phyloP scores from a whole-genome alignment of 192 early-diverging fungal genomes.

The Coemansia sp. region DNA sequence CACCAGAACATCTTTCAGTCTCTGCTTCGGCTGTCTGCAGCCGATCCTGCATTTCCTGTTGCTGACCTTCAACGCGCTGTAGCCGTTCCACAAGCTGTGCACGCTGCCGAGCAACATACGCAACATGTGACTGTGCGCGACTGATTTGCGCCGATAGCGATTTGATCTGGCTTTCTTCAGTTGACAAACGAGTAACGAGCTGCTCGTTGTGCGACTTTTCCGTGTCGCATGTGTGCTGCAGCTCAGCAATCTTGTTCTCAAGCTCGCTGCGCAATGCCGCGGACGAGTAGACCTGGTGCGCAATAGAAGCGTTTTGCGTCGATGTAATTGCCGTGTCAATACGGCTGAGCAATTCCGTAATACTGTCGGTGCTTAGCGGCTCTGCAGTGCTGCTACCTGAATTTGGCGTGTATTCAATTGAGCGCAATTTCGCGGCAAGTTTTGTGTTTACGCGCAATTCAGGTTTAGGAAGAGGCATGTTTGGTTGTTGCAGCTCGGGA shows the following conservation, averaged over 20 bases:
- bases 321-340: constrained; percentile 26
- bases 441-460: constrained; percentile 18
- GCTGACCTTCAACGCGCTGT: constrained; percentile 18
- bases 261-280: constrained; percentile 18
- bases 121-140: constrained; percentile 25
- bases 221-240: constrained; percentile 17
- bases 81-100: constrained; percentile 33
- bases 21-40: constrained; percentile 13
- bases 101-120: constrained; percentile 37
- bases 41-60: constrained; percentile 5
- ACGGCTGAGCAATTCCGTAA: constrained; percentile 34
- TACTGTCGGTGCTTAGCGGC: constrained; percentile 30
- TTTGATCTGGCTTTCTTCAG: constrained; percentile 26
- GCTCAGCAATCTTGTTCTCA: constrained; percentile 18
- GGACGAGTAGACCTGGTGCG: constrained; percentile 8
- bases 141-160: constrained; percentile 18
- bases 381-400: neutral
- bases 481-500: constrained; percentile 5
- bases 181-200: constrained; percentile 12
- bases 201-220: constrained; percentile 20
- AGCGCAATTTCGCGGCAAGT: constrained; percentile 6
- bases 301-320: constrained; percentile 9
- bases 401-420: neutral
- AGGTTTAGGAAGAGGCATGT: neutral
- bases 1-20: constrained; percentile 1